Conservation (phyloP, 495 filamentous ascomycete species). For the Immersiella caudata region DNA sequence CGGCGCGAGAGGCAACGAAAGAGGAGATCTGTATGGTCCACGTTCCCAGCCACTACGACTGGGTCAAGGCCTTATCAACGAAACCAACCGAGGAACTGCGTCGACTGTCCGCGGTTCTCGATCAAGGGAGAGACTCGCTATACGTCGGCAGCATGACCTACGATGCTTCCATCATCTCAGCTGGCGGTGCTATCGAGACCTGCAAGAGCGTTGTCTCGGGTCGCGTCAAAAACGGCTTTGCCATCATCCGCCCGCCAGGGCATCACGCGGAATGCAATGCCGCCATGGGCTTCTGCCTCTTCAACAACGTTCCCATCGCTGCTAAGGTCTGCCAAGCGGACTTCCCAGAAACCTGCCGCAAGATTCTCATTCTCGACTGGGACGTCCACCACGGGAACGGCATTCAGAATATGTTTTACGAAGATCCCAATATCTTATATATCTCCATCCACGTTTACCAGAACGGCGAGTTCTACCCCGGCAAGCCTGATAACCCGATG, state of each 20-base stretch:
- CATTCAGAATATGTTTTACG: constrained; percentile 93
- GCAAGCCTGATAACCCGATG: constrained; percentile 60
- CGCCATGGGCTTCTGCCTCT: constrained; percentile 93
- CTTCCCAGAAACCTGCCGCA: constrained; percentile 76
- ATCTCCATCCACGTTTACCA: constrained; percentile 93
- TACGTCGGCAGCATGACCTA: constrained; percentile 87
- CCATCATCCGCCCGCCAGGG: constrained; percentile 90
- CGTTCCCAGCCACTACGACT: constrained; percentile 70
- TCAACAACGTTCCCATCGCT: constrained; percentile 95
- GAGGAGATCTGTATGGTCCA: constrained; percentile 82
- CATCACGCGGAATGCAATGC: constrained; percentile 88
- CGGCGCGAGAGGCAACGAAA: constrained; percentile 70
- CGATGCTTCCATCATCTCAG: constrained; percentile 76
- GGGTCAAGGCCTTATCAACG: constrained; percentile 64
- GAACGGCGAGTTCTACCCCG: constrained; percentile 84
- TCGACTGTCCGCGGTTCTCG: constrained; percentile 55
- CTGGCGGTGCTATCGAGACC: constrained; percentile 94
- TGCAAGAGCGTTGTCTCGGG: constrained; percentile 80
- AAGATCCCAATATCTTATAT: constrained; percentile 93
- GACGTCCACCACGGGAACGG: constrained; percentile 89
- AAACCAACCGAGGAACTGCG: constrained; percentile 64
- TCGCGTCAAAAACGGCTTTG: constrained; percentile 88
- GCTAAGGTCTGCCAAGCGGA: constrained; percentile 77
- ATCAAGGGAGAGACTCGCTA: constrained; percentile 75
- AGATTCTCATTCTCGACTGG: constrained; percentile 94